Base-by-base conservation (phyloP, 441 rosid species). In the Lepidium campestre region DNA sequence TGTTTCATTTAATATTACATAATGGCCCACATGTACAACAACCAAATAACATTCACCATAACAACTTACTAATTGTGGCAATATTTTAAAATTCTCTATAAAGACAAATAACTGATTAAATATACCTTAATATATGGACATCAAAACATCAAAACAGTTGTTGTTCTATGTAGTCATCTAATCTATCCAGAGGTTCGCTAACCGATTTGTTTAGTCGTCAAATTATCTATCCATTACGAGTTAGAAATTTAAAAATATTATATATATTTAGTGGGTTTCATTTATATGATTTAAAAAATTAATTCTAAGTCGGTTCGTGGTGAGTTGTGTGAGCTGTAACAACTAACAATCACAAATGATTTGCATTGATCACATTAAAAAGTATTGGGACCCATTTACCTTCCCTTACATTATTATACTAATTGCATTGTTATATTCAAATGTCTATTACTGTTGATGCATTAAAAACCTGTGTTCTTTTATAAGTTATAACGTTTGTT, bases 1-100 rank as follows among this genome's bases (percentile, higher is more conserved):
- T 15, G 56, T 34, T 58, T 42, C 56, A 42, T 27, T 22, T 65
- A 3, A n/a, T 60, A 25, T 37, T 73, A 23, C 64, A 60, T 55
- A 45, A 54, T 60, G 39, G 56, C n/a, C 7, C 64, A 73, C 73
- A 73, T 73, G 64, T 29, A 40, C 39, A 60, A 37, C 72, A 60
- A 36, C 68, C 72, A 40, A 44, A 45, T 1, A 2, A 22, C 3
- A 29, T 29, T 60, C 46, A 48, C 37, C 9, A 56, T 19, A 40
- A 19, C 47, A 72, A 52, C 57, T 72, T 42, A 65, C 34, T 35
- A 34, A 7, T 50, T 52, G 57, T 41, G 19, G 41, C 34, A 72
- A 41, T 50, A 23, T 41, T 68, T 57, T 13, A 1, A 27, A 39
- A 12, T 17, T 27, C 55, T 40, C 3, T 20, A 17, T 27, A 6